These are phyloP conservation scores for Tubosaeta brunneosetosa DNA, from an alignment of 768 basidiomycete species.

Conservation along the genomic window DNA sequence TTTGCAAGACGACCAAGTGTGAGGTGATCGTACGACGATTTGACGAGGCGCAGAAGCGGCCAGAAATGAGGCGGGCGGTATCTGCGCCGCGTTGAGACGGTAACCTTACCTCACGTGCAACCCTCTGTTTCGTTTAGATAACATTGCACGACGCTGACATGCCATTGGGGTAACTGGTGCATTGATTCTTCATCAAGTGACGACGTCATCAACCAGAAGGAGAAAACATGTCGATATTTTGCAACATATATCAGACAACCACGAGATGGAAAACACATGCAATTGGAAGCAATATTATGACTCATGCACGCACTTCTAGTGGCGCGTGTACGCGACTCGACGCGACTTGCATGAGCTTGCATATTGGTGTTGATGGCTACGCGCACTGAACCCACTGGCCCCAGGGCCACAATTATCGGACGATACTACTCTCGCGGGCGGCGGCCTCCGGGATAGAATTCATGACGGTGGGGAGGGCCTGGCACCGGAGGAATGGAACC, in stretches of 20 bases:
- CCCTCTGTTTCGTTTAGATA: neutral
- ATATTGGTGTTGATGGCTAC: conserved; percentile 38
- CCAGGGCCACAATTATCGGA: conserved; percentile 88
- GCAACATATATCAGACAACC: conserved; percentile 16
- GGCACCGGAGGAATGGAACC: conserved; percentile 71
- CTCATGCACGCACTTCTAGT: conserved; percentile 61
- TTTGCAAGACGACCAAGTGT: conserved; percentile 87
- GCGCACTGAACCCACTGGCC: conserved; percentile 60
- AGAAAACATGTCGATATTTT: neutral
- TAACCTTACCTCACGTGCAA: neutral
- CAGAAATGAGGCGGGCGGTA: conserved; percentile 47
- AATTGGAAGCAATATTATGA: conserved; percentile 18
- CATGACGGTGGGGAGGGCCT: conserved; percentile 58
- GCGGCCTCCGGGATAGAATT: conserved; percentile 39
- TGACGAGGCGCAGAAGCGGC: conserved; percentile 81
- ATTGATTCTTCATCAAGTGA: neutral
- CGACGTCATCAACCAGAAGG: neutral
- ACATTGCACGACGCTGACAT: neutral
- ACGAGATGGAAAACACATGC: conserved; percentile 9
- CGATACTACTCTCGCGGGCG: conserved; percentile 43
- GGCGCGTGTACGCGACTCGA: conserved; percentile 84
- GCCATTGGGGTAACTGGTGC: neutral
- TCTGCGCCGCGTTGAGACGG: conserved; percentile 34
- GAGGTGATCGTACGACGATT: conserved; percentile 84
- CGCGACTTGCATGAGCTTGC: conserved; percentile 54